Base-by-base conservation (phyloP, 441 rosid species). In the Biscutella laevigata region DNA sequence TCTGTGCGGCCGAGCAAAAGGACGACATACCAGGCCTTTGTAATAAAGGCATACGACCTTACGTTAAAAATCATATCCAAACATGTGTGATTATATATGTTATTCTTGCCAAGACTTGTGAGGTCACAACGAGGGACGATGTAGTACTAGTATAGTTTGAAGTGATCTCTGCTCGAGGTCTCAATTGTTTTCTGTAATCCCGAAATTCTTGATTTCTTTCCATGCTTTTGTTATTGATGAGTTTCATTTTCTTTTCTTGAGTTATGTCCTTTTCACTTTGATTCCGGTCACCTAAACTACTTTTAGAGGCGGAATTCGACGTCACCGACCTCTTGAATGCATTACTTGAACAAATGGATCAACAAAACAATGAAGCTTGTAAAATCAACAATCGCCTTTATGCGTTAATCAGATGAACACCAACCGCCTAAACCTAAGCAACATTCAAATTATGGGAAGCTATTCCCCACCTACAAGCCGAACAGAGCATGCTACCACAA, bases 1-100 rank as follows among this genome's bases (percentile, higher is more conserved):
- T 52, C 80, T 88, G 15, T 91, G 98, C 10, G 98, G 98, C 1
- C 70, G 69, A 64, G 98, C 95, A 10, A 71, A 63, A 7, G 95
- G 96, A 29, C 71, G 84, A 24, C 78, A 20, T 64, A 91, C 96
- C 1, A 64, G 98, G 44, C 96, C 96, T 7, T 62, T 90, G 20
- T 84, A 71, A 74, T 71, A 26, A 60, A 14, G 43, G 8, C 36
- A n/a, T 26, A 34, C 14, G 0, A 19, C 17, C 9, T 48, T 34
- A 64, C 52, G 20, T 17, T n/a, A 30, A 64, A 64, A 27, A 8
- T 20, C 32, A 3, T 10, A 25, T 10, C 20, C 20, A 17, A 17
- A 17, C 8, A 27, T 6, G 47, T 36, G n/a, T 21, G 4, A 63
- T 39, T 22, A 42, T 32, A 47, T 56, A 34, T 64, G 57, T 64